Evolutionary conservation across 2,329 filamentous ascomycete species (phyloP).

Genomic region (Phaeophleospora eucalypticola): DNA sequence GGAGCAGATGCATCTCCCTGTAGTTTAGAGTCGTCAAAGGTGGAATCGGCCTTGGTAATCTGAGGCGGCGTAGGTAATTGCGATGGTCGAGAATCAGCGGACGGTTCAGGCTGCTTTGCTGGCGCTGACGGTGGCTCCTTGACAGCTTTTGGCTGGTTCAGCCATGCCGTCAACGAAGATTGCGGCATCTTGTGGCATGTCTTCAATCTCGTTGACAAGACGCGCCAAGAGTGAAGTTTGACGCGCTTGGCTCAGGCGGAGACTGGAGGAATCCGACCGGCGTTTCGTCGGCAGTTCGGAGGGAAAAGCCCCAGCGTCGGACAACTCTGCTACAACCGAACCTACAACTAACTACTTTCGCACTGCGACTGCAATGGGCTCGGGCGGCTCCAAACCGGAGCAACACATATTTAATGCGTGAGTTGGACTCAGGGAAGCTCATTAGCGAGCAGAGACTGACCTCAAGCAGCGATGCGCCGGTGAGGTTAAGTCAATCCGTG

Average conservation of each 20-base stretch:
- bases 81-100: neutral
- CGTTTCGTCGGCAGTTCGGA: no score
- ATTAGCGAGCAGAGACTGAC: conserved; percentile 14
- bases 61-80: conserved; percentile 8
- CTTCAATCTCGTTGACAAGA: neutral
- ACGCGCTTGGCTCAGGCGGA: no score
- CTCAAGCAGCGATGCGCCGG: conserved; percentile 52
- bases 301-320: no score
- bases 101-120: neutral
- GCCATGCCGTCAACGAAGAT: conserved; percentile 45
- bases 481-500: conserved; percentile 74
- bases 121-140: conserved; percentile 19
- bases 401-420: conserved; percentile 63
- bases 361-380: conserved; percentile 49
- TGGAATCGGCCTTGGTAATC: neutral
- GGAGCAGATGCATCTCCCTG: neutral
- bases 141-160: conserved; percentile 41
- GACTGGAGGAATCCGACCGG: no score
- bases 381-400: conserved; percentile 59
- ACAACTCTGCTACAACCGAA: no score
- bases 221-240: neutral
- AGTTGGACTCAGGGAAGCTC: conserved; percentile 24
- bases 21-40: neutral
- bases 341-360: neutral
- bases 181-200: conserved; percentile 36